Evolutionary conservation across 768 basidiomycete species (phyloP).

Genomic region (Goffeauzyma gilvescens): DNA sequence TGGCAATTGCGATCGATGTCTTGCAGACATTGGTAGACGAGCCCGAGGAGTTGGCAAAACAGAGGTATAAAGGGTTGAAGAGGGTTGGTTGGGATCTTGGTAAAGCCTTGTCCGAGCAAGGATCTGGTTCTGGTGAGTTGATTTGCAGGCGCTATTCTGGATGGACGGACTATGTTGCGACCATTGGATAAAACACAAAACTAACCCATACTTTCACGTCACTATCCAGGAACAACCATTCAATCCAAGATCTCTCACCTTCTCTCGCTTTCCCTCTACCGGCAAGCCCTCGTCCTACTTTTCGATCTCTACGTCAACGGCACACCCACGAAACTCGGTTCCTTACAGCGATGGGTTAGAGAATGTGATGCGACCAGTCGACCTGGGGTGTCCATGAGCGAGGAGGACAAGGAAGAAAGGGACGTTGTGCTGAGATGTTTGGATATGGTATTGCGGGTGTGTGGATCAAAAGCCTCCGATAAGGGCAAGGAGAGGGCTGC

Average conservation of each 20-base stretch:
- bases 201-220: too few relatives aligned
- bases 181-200: too few relatives aligned
- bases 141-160: too few relatives aligned
- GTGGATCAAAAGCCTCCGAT: conserved; percentile 12
- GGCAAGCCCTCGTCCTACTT: conserved; percentile 40
- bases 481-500: conserved; percentile 2
- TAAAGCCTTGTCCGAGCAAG: conserved; percentile 19
- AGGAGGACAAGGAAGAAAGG: conserved; percentile 33
- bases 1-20: conserved; percentile 19
- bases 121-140: conserved; percentile 3
- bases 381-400: conserved; percentile 21
- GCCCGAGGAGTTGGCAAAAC: conserved; percentile 18
- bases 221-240: conserved; percentile 8
- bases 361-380: conserved; percentile 40
- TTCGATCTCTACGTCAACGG: conserved; percentile 39
- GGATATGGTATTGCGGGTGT: conserved; percentile 39
- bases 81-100: conserved; percentile 21
- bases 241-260: conserved; percentile 18
- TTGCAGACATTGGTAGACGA: conserved; percentile 16
- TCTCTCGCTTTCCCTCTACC: conserved; percentile 34
- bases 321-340: conserved; percentile 39
- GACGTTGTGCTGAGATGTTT: conserved; percentile 35
- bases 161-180: too few relatives aligned
- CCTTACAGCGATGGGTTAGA: conserved; percentile 42
- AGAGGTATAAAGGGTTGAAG: conserved; percentile 23